These are phyloP conservation scores for Balakata baccata DNA, from an alignment of 345 rosid species.

Conservation along the genomic window DNA sequence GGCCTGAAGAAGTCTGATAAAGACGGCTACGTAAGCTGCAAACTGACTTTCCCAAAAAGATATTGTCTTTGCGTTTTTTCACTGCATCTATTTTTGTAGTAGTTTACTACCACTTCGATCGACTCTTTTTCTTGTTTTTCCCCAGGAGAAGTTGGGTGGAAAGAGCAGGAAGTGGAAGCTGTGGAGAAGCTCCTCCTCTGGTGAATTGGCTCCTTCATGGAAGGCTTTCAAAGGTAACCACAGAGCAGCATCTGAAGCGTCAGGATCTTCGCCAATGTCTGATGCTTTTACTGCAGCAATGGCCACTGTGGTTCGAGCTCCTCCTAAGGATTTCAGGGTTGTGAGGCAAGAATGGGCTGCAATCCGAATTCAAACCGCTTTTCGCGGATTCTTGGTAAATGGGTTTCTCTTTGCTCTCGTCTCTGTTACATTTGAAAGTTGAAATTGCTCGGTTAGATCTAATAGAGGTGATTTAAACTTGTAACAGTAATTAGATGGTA, in stretches of 20 bases:
- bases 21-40: conserved; percentile 49
- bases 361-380: conserved; percentile 85
- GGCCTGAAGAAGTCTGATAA: conserved; percentile 68
- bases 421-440: no score
- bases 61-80: not conserved
- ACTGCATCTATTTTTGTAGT: not conserved
- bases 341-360: conserved; percentile 91
- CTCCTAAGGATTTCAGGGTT: conserved; percentile 75
- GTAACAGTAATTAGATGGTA: not conserved
- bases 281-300: conserved; percentile 67
- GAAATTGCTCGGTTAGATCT: not conserved
- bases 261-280: conserved; percentile 39
- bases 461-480: not conserved
- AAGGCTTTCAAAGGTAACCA: conserved; percentile 51
- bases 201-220: conserved; percentile 56
- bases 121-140: not conserved
- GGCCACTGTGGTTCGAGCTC: conserved; percentile 78
- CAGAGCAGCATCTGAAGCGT: conserved; percentile 48
- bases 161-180: conserved; percentile 82
- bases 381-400: conserved; percentile 84
- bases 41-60: not conserved
- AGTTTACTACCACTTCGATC: not conserved
- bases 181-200: conserved; percentile 64
- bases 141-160: conserved; percentile 38
- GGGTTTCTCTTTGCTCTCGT: not conserved